Percentiles rank a stretch among this genome's conserved stretches.
These are phyloP conservation scores for Physaria fendleri DNA, from an alignment of 345 rosid genomes.

Conservation along the genomic window DNA sequence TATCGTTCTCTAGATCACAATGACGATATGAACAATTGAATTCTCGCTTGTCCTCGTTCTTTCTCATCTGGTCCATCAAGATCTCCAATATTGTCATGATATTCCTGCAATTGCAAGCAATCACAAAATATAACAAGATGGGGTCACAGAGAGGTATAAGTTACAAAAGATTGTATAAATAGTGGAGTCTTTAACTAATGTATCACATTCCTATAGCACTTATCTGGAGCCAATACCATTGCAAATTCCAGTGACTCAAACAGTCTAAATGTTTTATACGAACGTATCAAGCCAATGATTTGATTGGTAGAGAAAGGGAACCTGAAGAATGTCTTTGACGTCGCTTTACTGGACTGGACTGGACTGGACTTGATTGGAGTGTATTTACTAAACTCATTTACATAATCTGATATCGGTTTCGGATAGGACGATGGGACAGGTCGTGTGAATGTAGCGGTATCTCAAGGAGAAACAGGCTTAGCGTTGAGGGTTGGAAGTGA, in stretches of 20 bases:
- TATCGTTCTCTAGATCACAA: constrained; percentile 30
- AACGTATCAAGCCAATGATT: neutral
- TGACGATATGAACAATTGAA: constrained; percentile 65
- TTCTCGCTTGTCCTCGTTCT: constrained; percentile 70
- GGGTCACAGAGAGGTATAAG: neutral
- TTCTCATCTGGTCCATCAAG: constrained; percentile 91
- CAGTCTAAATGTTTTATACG: neutral
- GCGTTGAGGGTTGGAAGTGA: constrained; percentile 61
- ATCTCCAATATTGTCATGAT: constrained; percentile 92
- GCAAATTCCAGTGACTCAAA: constrained; percentile 4
- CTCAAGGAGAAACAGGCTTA: constrained; percentile 66
- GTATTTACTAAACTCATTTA: neutral
- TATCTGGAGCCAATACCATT: too few species aligned
- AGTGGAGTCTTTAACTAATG: too few species aligned
- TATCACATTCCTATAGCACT: neutral
- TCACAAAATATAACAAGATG: neutral
- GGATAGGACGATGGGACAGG: constrained; percentile 75
- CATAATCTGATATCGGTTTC: neutral
- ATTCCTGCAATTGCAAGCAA: constrained; percentile 44
- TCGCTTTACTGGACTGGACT: neutral
- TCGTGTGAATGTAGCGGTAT: constrained; percentile 56
- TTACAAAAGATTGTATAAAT: too few species aligned
- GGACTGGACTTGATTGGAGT: neutral
- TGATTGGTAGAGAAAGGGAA: constrained; percentile 19
- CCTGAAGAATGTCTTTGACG: too few species aligned